phyloP scores from a whole-genome alignment of 2,329 filamentous ascomycete species.

The Penicillium sp. region DNA sequence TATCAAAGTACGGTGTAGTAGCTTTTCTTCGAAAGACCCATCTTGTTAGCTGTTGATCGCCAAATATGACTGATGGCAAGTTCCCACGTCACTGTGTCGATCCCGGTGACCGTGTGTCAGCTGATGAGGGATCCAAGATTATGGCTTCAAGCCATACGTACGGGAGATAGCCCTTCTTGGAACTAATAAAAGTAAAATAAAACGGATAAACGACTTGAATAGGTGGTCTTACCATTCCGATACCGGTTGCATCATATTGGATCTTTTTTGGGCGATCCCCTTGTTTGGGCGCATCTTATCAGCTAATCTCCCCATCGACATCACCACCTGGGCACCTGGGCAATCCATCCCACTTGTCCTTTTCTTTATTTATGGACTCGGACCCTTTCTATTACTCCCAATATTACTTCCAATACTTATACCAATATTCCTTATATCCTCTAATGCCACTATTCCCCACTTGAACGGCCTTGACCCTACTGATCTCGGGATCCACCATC shows the following conservation, averaged over 20 bases:
- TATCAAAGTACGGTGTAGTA: background rate
- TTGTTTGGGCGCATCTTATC: background rate
- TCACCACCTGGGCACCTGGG: background rate
- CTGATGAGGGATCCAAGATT: background rate
- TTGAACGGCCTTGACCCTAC: background rate
- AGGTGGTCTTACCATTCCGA: constrained; percentile 8
- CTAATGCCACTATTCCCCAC: background rate
- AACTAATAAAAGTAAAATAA: background rate
- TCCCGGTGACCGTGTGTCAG: constrained; percentile 36
- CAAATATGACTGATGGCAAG: background rate
- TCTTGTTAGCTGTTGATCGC: background rate
- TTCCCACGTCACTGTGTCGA: constrained; percentile 23
- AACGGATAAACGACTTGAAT: background rate
- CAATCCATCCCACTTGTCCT: background rate
- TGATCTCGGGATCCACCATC: background rate
- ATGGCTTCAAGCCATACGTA: background rate
- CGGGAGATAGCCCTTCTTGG: background rate
- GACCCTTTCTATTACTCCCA: background rate
- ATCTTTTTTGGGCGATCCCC: constrained; percentile 7
- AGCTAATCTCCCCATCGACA: constrained; percentile 3
- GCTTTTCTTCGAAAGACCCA: background rate
- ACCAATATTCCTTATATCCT: background rate
- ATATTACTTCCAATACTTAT: background rate
- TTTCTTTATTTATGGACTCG: background rate
- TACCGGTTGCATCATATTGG: constrained; percentile 22